These are phyloP conservation scores for Nicotiana benthamiana DNA, from an alignment of 257 asterid genomes.

Conservation along the genomic window DNA sequence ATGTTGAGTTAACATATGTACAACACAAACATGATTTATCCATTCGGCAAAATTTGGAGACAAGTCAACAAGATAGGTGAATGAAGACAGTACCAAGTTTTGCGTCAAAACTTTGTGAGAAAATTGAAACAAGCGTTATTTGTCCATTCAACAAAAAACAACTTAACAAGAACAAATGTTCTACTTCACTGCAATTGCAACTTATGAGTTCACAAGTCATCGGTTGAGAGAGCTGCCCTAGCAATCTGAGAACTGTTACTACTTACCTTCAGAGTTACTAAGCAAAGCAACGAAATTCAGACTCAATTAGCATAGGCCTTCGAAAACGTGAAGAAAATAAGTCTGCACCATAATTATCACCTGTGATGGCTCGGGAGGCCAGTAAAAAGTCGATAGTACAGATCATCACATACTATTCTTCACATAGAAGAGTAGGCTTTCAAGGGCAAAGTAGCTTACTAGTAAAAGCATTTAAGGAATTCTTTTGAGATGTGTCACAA, in stretches of 20 bases:
- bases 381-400: background rate
- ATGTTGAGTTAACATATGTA: too few species aligned
- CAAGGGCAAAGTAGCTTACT: slow-evolving; percentile 2
- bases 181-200: background rate
- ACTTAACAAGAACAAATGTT: too few species aligned
- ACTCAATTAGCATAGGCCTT: background rate
- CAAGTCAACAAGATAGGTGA: too few species aligned
- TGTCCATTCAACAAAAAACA: too few species aligned
- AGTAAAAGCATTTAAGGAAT: slow-evolving; percentile 10
- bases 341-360: too few species aligned
- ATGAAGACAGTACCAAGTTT: too few species aligned
- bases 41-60: too few species aligned
- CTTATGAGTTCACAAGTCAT: background rate
- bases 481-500: slow-evolving; percentile 11
- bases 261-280: background rate
- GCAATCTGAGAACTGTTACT: background rate
- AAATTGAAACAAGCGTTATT: too few species aligned
- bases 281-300: background rate
- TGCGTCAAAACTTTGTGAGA: too few species aligned
- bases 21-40: too few species aligned
- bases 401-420: background rate
- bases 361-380: too few species aligned
- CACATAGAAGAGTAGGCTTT: background rate
- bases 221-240: background rate
- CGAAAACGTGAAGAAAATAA: background rate